Evolutionary conservation across 129 eudicot genomes (phyloP).

Genomic region (Centaurea solstitialis): DNA sequence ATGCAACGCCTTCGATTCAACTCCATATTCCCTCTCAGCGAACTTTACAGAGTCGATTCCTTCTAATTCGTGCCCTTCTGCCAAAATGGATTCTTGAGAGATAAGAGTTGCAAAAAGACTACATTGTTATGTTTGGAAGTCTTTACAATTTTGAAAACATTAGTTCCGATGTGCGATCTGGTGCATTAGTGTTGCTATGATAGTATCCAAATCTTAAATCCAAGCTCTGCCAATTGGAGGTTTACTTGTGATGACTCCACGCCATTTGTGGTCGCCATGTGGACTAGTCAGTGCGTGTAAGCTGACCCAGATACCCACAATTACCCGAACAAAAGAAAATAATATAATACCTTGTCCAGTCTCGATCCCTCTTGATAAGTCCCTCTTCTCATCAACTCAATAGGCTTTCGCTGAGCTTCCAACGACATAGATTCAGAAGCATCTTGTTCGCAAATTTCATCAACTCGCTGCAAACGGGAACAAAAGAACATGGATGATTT

Average conservation of each 20-base stretch:
- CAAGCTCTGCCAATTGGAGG: not conserved
- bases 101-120: no score
- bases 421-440: conserved; percentile 18
- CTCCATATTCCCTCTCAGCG: conserved; percentile 9
- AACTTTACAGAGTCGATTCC: conserved; percentile 10
- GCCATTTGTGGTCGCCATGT: not conserved
- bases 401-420: conserved; percentile 36
- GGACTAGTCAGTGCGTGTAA: not conserved
- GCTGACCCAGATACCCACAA: not conserved
- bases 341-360: conserved; percentile 27
- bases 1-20: conserved; percentile 27
- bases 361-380: conserved; percentile 22
- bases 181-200: no score
- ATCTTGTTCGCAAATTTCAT: conserved; percentile 28
- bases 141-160: no score
- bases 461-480: conserved; percentile 28
- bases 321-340: not conserved
- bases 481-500: not conserved
- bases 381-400: conserved; percentile 31
- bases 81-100: not conserved
- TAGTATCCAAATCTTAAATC: no score
- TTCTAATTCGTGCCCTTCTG: conserved; percentile 32
- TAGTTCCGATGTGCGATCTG: no score
- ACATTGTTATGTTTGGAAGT: no score
- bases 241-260: not conserved